Percentiles rank a stretch among this genome's conserved stretches.
Conservation (phyloP, 257 asterid genomes). For the Schizonepeta tenuifolia region DNA sequence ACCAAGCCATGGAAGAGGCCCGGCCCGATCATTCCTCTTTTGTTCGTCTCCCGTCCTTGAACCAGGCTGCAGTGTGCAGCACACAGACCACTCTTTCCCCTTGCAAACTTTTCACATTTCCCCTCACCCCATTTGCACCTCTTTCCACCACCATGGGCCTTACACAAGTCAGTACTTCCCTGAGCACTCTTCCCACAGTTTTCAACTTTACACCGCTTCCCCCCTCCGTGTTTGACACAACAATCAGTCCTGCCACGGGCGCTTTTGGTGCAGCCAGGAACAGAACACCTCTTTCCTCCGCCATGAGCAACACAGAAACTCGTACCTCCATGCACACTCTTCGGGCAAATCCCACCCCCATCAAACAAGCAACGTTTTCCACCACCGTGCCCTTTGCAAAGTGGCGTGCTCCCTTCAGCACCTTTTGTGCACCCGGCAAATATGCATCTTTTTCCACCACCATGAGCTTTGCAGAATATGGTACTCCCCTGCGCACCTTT, state of each 20-base stretch:
- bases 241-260: conserved; percentile 93
- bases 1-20: conserved; percentile 81
- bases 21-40: conserved; percentile 67
- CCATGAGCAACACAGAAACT: conserved; percentile 92
- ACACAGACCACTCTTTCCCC: conserved; percentile 88
- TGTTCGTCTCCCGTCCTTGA: conserved; percentile 51
- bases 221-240: conserved; percentile 92
- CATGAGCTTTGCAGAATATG: conserved; percentile 83
- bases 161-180: conserved; percentile 92
- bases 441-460: conserved; percentile 88
- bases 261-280: conserved; percentile 80
- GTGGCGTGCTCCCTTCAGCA: conserved; percentile 92
- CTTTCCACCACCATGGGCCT: conserved; percentile 97
- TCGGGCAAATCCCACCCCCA: conserved; percentile 95
- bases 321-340: conserved; percentile 94
- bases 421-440: conserved; percentile 89
- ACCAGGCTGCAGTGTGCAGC: conserved; percentile 85
- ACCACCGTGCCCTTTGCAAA: conserved; percentile 97
- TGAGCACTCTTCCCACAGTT: conserved; percentile 93
- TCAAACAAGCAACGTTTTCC: conserved; percentile 87
- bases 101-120: conserved; percentile 83
- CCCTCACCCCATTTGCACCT: conserved; percentile 85
- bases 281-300: conserved; percentile 85
- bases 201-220: conserved; percentile 80
- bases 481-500: conserved; percentile 96